Base-by-base conservation (phyloP, 2,329 filamentous ascomycete genomes). In the Fusarium verticillioides region DNA sequence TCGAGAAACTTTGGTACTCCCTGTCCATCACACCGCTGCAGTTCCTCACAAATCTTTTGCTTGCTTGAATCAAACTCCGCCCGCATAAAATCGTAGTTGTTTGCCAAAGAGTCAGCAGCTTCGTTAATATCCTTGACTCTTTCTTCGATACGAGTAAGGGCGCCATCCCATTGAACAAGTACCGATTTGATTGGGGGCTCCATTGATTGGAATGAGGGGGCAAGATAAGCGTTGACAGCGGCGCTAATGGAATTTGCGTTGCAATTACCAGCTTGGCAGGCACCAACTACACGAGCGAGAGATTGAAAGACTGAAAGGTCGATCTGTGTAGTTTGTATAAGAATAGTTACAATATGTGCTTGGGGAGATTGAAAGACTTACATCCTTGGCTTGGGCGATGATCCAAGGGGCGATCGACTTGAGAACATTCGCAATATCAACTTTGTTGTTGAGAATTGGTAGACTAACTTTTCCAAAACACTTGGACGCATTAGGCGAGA, bases 291-390 rank as follows among this genome's bases (percentile, higher is more conserved):
- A 0, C 46, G 46, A 3, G 46, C 19, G 3, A 49, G 46, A 30
- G 28, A 49, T 12, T 30, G 46, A 2, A 49, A 49, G 13, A 49
- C 46, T 18, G 28, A 49, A 12, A 49, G 46, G 15, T 30, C 46
- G 16, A 30, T 49, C 46, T 49, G 4, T 7, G 13, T 3, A 43
- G n/a, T 23, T 7, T 9, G 6, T 16, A 11, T 43, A 6, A 30
- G 19, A 3, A n/a, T n/a, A 23, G 4, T 26, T 43, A 7, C 5
- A 26, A 18, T n/a, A 0, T 18, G 19, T n/a, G n/a, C 1, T 6
- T 4, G 0, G 46, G 1, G 9, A 4, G 13, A 18, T 2, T 16
- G 2, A 4, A 4, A 18, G 28, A 16, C 46, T 30, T 18, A 49
- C 46, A 18, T 49, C 46, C 46, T 49, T 49, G 21, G 46, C 46